A percentile compares a stretch with the other conserved stretches of the same genome.
These are phyloP conservation scores for Pseudozyma sp. DNA, from an alignment of 1,284 basidiomycete species.

Conservation along the genomic window DNA sequence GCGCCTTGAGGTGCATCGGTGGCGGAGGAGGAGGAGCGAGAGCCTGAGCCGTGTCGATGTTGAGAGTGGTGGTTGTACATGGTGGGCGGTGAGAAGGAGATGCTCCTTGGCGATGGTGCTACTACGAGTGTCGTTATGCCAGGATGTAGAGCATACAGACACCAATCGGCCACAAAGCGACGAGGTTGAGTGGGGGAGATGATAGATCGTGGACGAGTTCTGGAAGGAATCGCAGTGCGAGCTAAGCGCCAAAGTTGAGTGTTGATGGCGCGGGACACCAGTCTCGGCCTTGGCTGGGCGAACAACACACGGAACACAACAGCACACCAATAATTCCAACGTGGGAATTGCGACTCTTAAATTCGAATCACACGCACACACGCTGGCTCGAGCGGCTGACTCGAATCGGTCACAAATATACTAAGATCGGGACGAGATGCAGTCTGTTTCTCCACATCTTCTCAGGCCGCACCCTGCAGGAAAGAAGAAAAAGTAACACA, in stretches of 20 bases:
- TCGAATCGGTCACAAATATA: neutral
- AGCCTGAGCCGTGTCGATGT: constrained; percentile 29
- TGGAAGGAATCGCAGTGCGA: neutral
- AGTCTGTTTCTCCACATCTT: constrained; percentile 5
- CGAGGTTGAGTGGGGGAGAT: too few relatives aligned
- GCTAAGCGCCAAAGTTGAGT: too few relatives aligned
- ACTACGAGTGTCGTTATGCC: too few relatives aligned
- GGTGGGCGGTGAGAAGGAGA: neutral
- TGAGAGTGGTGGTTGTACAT: constrained; percentile 54
- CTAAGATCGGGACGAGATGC: neutral
- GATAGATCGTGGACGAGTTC: neutral
- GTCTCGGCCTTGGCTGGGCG: neutral
- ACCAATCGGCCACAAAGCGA: too few relatives aligned
- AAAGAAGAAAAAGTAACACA: constrained; percentile 15
- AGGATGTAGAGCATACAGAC: too few relatives aligned
- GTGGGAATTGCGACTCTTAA: neutral
- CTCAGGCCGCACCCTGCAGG: neutral
- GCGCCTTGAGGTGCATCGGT: constrained; percentile 46
- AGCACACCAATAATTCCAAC: neutral
- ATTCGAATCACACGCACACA: neutral
- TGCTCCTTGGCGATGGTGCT: too few relatives aligned
- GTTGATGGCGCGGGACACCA: too few relatives aligned
- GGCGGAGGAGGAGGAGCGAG: constrained; percentile 26
- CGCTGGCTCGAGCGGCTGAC: constrained; percentile 13
- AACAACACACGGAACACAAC: neutral